These are phyloP conservation scores for Sisymbrium irio DNA, from an alignment of 345 rosid species.

Conservation along the genomic window DNA sequence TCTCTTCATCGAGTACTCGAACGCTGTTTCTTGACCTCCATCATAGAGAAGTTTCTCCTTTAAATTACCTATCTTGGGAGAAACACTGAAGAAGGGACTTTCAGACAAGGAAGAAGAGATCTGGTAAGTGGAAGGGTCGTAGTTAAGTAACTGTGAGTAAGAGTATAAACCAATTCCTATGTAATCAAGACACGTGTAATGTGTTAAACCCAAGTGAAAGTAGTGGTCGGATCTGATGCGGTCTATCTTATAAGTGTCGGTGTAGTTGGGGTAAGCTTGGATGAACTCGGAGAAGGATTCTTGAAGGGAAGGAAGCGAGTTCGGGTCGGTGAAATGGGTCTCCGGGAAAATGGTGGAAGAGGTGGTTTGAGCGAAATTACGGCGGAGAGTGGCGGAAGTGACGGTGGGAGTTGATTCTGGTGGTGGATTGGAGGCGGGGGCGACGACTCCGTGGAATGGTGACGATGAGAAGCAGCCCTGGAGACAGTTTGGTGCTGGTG, in stretches of 20 bases:
- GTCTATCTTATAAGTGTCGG: constrained; percentile 55
- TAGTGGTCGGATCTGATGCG: constrained; percentile 65
- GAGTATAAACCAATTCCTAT: constrained; percentile 88
- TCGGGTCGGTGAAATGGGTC: constrained; percentile 68
- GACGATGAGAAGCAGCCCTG: constrained; percentile 64
- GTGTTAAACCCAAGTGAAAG: constrained; percentile 57
- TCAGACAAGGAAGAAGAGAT: constrained; percentile 45
- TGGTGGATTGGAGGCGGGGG: constrained; percentile 39
- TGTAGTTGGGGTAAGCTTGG: constrained; percentile 60
- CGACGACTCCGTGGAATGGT: constrained; percentile 24
- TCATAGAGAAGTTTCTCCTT: constrained; percentile 81
- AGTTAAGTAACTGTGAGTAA: constrained; percentile 59
- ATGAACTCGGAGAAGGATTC: constrained; percentile 62
- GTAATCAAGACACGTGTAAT: constrained; percentile 85
- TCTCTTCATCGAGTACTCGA: constrained; percentile 69
- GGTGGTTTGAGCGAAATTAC: constrained; percentile 57
- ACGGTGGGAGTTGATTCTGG: constrained; percentile 35
- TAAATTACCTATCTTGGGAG: constrained; percentile 72
- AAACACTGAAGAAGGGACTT: constrained; percentile 77
- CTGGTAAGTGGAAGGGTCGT: constrained; percentile 40
- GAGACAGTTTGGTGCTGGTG: constrained; percentile 45
- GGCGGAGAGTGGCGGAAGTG: constrained; percentile 63
- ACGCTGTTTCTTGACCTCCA: constrained; percentile 62
- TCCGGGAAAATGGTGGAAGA: constrained; percentile 66
- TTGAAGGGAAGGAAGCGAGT: constrained; percentile 70